These are phyloP conservation scores for Cerrena zonata DNA, from an alignment of 1,284 basidiomycete genomes.

Conservation along the genomic window DNA sequence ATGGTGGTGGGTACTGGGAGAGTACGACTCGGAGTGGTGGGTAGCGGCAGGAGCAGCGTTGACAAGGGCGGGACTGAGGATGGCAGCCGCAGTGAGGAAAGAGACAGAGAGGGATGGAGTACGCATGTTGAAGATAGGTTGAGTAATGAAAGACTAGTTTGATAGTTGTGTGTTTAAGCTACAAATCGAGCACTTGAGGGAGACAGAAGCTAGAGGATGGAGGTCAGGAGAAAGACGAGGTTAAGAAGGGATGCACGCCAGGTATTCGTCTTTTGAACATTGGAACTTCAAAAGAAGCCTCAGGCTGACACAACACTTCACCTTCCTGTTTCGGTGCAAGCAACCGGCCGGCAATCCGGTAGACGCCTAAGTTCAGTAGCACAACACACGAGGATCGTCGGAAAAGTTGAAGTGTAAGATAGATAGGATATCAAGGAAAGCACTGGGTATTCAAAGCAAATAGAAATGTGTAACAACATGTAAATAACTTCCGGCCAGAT, in stretches of 20 bases:
- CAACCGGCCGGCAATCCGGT: background rate
- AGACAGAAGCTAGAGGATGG: constrained; percentile 1
- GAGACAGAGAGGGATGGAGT: constrained; percentile 22
- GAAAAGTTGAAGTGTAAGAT: background rate
- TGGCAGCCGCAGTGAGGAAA: constrained; percentile 21
- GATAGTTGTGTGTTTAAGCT: constrained; percentile 6
- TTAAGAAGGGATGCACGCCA: background rate
- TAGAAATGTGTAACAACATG: constrained; percentile 11
- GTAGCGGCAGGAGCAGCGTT: constrained; percentile 15
- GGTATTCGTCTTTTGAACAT: constrained; percentile 5
- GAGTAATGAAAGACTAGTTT: constrained; percentile 6
- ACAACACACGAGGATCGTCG: background rate
- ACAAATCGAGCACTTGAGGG: constrained; percentile 7
- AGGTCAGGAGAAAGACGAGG: background rate
- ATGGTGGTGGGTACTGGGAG: background rate
- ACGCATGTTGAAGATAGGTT: constrained; percentile 20
- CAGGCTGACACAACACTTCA: constrained; percentile 5
- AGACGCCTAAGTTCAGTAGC: background rate
- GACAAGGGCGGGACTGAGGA: constrained; percentile 19
- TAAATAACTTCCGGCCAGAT: constrained; percentile 10
- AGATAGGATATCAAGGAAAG: constrained; percentile 21
- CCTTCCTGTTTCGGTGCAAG: constrained; percentile 6
- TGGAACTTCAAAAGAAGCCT: background rate
- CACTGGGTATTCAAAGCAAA: constrained; percentile 25
- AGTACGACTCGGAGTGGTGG: background rate